Percentiles rank a stretch among this genome's conserved stretches.
Evolutionary conservation across 2,329 filamentous ascomycete species (phyloP).

Genomic region (Leptosphaerulina australis): DNA sequence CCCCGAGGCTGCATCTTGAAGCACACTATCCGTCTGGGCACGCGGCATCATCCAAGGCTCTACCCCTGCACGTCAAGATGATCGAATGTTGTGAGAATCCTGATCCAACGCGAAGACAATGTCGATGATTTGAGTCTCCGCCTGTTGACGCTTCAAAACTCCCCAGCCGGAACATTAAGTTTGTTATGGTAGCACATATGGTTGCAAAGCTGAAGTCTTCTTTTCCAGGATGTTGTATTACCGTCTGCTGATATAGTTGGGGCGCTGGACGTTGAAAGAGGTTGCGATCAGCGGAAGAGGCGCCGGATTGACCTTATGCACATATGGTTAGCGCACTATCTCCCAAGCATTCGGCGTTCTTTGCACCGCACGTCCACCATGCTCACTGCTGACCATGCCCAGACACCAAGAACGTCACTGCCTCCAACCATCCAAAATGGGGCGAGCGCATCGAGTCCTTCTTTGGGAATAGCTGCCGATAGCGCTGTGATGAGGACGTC

Average conservation of each 20-base stretch:
- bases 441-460: constrained; percentile 21
- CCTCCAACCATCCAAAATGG: constrained; percentile 4
- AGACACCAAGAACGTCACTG: constrained; percentile 11
- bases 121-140: background rate
- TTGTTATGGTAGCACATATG: constrained; percentile 1
- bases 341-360: constrained; percentile 20
- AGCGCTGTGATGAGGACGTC: background rate
- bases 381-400: constrained; percentile 8
- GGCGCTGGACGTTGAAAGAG: constrained; percentile 9
- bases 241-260: constrained; percentile 3
- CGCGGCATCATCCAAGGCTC: constrained; percentile 18
- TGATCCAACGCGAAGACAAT: constrained; percentile 4
- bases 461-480: constrained; percentile 22
- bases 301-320: constrained; percentile 14
- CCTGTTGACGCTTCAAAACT: background rate
- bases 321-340: constrained; percentile 15
- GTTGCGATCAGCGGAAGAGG: constrained; percentile 24
- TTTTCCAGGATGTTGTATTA: constrained; percentile 1
- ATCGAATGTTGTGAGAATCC: background rate
- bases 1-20: constrained; percentile 14
- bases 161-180: background rate
- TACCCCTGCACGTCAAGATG: background rate
- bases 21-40: constrained; percentile 23
- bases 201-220: background rate
- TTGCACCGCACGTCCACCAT: constrained; percentile 8